A percentile compares a stretch with the other conserved stretches of the same genome.
Evolutionary conservation across 1,284 basidiomycete species (phyloP).

Genomic region (Coniferiporia sulphurascens): DNA sequence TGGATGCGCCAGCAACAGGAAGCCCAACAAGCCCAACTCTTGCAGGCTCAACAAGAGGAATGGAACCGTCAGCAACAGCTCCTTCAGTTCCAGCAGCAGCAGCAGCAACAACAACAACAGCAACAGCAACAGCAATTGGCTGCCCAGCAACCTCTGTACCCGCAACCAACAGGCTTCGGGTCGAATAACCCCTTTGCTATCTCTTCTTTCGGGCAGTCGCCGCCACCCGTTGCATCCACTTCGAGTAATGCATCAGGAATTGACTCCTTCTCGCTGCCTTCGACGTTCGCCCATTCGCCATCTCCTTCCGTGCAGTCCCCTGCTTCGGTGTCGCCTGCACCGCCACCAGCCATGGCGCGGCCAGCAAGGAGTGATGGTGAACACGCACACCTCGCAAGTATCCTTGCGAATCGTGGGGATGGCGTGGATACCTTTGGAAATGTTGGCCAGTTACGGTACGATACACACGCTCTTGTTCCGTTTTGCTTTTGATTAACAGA

Average conservation of each 20-base stretch:
- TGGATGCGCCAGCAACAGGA: conserved; percentile 55
- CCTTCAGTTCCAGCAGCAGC: conserved; percentile 48
- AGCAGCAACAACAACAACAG: conserved; percentile 38
- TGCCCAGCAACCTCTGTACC: conserved; percentile 43
- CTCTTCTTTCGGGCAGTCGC: conserved; percentile 30
- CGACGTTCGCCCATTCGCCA: conserved; percentile 35
- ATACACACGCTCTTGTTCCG: background rate
- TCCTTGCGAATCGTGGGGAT: conserved; percentile 84
- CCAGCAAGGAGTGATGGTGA: conserved; percentile 51
- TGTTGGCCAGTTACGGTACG: conserved; percentile 67
- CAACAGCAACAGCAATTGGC: conserved; percentile 36
- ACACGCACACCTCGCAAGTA: conserved; percentile 69
- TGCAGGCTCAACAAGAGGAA: conserved; percentile 42
- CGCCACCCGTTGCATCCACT: conserved; percentile 31
- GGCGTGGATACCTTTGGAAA: conserved; percentile 96
- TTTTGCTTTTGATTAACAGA: conserved; percentile 7
- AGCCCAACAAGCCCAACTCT: conserved; percentile 38
- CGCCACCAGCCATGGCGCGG: conserved; percentile 24
- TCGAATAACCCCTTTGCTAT: conserved; percentile 94
- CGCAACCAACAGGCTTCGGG: conserved; percentile 71
- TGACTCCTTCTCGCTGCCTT: conserved; percentile 29
- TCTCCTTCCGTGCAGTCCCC: conserved; percentile 28
- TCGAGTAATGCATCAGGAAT: conserved; percentile 14
- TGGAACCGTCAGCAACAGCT: conserved; percentile 38
- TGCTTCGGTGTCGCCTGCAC: conserved; percentile 22